Percentiles rank a stretch among this genome's conserved stretches.
Evolutionary conservation across 495 filamentous ascomycete species (phyloP).

Genomic region (Neurospora pannonica): DNA sequence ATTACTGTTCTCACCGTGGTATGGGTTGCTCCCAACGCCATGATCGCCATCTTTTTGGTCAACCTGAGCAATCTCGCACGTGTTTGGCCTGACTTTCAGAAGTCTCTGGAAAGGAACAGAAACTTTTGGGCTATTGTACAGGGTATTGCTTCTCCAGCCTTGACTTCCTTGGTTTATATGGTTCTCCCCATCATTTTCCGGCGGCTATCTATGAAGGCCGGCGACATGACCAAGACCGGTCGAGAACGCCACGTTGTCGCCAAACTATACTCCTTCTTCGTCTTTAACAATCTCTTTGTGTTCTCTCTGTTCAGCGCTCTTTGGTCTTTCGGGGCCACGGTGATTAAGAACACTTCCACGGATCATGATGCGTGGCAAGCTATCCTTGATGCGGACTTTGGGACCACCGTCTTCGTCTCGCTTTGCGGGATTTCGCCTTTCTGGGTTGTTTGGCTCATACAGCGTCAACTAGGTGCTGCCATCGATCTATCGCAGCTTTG

Average conservation of each 20-base stretch:
- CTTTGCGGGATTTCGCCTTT: slow-evolving; percentile 76
- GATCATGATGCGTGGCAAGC: slow-evolving; percentile 51
- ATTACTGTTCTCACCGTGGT: slow-evolving; percentile 68
- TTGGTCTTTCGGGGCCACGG: slow-evolving; percentile 59
- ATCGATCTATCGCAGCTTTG: slow-evolving; percentile 82
- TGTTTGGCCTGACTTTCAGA: slow-evolving; percentile 71
- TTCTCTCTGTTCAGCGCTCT: slow-evolving; percentile 81
- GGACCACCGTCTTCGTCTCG: slow-evolving; percentile 50
- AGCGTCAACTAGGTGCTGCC: slow-evolving; percentile 84
- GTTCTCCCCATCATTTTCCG: slow-evolving; percentile 87
- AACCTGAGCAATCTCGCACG: slow-evolving; percentile 69
- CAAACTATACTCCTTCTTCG: slow-evolving; percentile 91
- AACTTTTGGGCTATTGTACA: slow-evolving; percentile 78
- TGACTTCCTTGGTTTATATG: slow-evolving; percentile 83
- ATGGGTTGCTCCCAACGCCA: slow-evolving; percentile 91
- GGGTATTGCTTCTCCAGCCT: slow-evolving; percentile 84
- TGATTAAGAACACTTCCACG: slow-evolving; percentile 44
- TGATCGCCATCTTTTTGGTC: slow-evolving; percentile 89
- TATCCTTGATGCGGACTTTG: slow-evolving; percentile 53
- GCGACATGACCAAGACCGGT: slow-evolving; percentile 83
- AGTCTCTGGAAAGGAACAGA: slow-evolving; percentile 48
- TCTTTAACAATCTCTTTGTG: slow-evolving; percentile 93
- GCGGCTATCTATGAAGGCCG: slow-evolving; percentile 62
- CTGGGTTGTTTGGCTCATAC: slow-evolving; percentile 88
- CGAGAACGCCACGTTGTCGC: slow-evolving; percentile 87